phyloP scores from a whole-genome alignment of 2,329 filamentous ascomycete genomes.

The Reticulascus tulasneorum region DNA sequence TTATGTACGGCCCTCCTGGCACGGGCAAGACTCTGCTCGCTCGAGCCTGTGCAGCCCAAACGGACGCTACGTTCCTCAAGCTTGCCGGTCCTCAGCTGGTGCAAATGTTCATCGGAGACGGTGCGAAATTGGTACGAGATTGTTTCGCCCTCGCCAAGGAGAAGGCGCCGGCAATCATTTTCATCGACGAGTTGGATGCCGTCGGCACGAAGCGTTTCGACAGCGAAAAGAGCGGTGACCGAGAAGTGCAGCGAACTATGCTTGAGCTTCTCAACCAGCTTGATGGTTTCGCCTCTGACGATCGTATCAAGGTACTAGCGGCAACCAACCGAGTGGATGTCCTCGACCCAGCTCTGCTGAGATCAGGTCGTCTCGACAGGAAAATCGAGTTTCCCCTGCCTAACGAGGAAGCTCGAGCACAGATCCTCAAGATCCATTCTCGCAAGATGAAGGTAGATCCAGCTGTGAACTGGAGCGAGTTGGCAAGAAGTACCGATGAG shows the following conservation, averaged over 20 bases:
- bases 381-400: conserved; percentile 99
- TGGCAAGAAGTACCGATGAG: conserved; percentile 95
- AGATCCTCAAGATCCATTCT: conserved; percentile 96
- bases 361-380: conserved; percentile 86
- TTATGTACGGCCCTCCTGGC: conserved; percentile 95
- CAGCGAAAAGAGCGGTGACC: conserved; percentile 94
- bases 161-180: conserved; percentile 98
- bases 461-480: conserved; percentile 89
- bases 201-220: conserved; percentile 99
- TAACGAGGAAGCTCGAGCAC: conserved; percentile 94
- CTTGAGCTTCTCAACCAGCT: conserved; percentile 97
- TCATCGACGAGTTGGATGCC: conserved; percentile 97
- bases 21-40: conserved; percentile 90
- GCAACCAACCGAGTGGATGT: conserved; percentile 95
- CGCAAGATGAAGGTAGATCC: conserved; percentile 97
- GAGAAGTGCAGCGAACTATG: conserved; percentile 98
- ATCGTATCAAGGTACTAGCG: conserved; percentile 92
- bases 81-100: conserved; percentile 95
- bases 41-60: conserved; percentile 94
- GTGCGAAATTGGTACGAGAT: conserved; percentile 94
- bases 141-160: conserved; percentile 97
- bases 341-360: conserved; percentile 83
- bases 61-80: conserved; percentile 97
- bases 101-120: conserved; percentile 99
- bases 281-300: conserved; percentile 94